Evolutionary conservation across 2,329 filamentous ascomycete genomes (phyloP).

Genomic region (Cadophora luteo-olivacea): DNA sequence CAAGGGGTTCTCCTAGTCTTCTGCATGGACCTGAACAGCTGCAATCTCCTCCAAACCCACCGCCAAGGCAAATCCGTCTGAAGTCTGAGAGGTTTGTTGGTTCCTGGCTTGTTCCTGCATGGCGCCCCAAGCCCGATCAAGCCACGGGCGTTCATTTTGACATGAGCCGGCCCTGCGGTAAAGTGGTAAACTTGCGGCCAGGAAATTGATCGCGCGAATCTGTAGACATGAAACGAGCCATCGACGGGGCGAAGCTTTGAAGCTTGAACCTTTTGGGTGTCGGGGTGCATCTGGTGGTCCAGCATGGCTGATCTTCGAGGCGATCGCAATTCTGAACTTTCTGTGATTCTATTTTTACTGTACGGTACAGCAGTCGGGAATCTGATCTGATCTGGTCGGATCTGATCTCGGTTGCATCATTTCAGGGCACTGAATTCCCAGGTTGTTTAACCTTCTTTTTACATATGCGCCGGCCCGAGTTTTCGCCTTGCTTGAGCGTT

Average conservation of each 20-base stretch:
- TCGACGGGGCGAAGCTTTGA: neutral
- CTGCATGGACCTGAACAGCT: neutral
- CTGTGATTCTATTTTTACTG: neutral
- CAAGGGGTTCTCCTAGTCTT: neutral
- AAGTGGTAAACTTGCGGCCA: neutral
- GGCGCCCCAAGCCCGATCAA: neutral
- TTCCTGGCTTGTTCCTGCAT: slow-evolving; percentile 6
- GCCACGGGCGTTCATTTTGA: neutral
- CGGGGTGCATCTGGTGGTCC: neutral
- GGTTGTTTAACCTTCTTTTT: neutral
- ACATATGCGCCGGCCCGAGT: neutral
- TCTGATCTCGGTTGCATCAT: neutral
- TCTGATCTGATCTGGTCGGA: neutral
- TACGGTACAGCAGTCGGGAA: neutral
- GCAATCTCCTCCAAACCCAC: slow-evolving; percentile 1
- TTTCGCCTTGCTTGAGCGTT: neutral
- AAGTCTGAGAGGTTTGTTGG: neutral
- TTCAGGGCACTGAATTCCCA: neutral
- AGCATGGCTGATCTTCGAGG: slow-evolving; percentile 1
- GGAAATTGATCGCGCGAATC: slow-evolving; percentile 1
- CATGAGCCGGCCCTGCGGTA: neutral
- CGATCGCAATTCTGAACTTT: slow-evolving; percentile 2
- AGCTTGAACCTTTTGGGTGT: neutral
- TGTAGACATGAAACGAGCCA: slow-evolving; percentile 3
- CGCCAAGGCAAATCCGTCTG: slow-evolving; percentile 7